Percentiles rank a stretch among this genome's conserved stretches.
Evolutionary conservation across 2,329 filamentous ascomycete species (phyloP).

Genomic region (Daldinia sp.): DNA sequence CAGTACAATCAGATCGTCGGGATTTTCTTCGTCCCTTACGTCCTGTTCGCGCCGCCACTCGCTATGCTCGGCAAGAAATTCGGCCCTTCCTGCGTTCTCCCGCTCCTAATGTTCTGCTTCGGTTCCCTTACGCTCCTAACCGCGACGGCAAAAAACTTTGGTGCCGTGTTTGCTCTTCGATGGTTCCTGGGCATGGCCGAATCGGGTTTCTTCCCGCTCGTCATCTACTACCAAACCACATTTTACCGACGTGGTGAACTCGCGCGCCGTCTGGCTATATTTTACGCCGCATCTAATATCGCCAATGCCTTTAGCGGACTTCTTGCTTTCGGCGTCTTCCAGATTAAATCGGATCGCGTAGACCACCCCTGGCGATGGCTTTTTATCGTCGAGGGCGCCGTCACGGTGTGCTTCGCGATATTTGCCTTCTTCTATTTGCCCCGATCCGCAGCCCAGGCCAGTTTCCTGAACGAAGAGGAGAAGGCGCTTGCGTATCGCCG

Average conservation of each 20-base stretch:
- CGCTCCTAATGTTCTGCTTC: slow-evolving; percentile 71
- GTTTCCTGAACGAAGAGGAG: slow-evolving; percentile 72
- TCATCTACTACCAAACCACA: slow-evolving; percentile 64
- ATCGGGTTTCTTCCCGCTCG: slow-evolving; percentile 73
- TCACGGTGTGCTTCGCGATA: slow-evolving; percentile 67
- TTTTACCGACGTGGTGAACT: slow-evolving; percentile 78
- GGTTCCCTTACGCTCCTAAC: slow-evolving; percentile 70
- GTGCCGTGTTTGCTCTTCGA: slow-evolving; percentile 70
- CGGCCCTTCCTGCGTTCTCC: slow-evolving; percentile 69
- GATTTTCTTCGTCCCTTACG: slow-evolving; percentile 78
- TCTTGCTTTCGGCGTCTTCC: slow-evolving; percentile 59
- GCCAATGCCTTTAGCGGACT: slow-evolving; percentile 66
- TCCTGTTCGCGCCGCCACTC: slow-evolving; percentile 72
- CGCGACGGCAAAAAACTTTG: slow-evolving; percentile 65
- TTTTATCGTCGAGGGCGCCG: slow-evolving; percentile 58
- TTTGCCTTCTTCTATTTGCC: slow-evolving; percentile 78
- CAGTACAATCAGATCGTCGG: slow-evolving; percentile 75
- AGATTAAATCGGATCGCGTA: slow-evolving; percentile 50
- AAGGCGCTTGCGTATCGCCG: slow-evolving; percentile 74
- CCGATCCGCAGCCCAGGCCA: slow-evolving; percentile 67
- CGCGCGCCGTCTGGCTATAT: slow-evolving; percentile 73
- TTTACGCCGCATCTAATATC: slow-evolving; percentile 80
- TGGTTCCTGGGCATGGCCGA: slow-evolving; percentile 77
- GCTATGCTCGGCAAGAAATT: slow-evolving; percentile 73
- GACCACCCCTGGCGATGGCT: slow-evolving; percentile 58